Conservation (phyloP, 1,284 basidiomycete species). For the Cerioporus squamosus region DNA sequence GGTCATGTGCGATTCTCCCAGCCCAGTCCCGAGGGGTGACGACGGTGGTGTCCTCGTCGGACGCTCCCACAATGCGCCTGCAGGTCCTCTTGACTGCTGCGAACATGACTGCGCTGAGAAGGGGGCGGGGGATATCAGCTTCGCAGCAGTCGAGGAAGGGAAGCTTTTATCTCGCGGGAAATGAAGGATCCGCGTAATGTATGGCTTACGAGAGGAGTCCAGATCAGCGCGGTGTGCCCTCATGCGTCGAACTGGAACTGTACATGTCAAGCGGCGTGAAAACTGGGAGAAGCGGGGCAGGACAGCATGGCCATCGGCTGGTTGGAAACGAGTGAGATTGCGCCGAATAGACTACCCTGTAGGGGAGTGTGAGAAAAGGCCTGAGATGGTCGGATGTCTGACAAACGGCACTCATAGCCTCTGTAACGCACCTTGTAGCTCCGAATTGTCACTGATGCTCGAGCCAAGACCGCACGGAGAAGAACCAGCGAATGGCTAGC, state of each 20-base stretch:
- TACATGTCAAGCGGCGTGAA: slow-evolving; percentile 6
- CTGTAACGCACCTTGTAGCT: slow-evolving; percentile 2
- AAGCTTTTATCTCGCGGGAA: slow-evolving; percentile 6
- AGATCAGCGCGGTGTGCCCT: slow-evolving; percentile 16
- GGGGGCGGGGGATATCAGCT: slow-evolving; percentile 9
- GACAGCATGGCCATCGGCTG: slow-evolving; percentile 12
- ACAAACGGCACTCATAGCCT: slow-evolving; percentile 11
- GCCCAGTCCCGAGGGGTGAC: slow-evolving; percentile 59
- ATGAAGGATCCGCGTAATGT: slow-evolving; percentile 10
- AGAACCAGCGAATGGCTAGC: slow-evolving; percentile 17
- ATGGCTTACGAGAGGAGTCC: slow-evolving; percentile 18
- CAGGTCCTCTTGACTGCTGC: slow-evolving; percentile 48
- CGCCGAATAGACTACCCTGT: slow-evolving; percentile 17
- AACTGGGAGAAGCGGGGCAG: slow-evolving; percentile 4
- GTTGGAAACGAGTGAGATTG: slow-evolving; percentile 19
- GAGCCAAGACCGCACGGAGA: slow-evolving; percentile 8
- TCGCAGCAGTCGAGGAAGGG: neutral
- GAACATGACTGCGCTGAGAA: slow-evolving; percentile 39
- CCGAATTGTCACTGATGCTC: slow-evolving; percentile 15
- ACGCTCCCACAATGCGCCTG: slow-evolving; percentile 61
- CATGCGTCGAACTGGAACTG: slow-evolving; percentile 10
- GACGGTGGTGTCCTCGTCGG: slow-evolving; percentile 58
- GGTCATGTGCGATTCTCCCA: slow-evolving; percentile 41
- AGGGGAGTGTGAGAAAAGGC: slow-evolving; percentile 17
- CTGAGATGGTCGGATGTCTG: slow-evolving; percentile 1